These are phyloP conservation scores for Botrytis cinerea DNA, from an alignment of 2,329 filamentous ascomycete species.

Conservation along the genomic window DNA sequence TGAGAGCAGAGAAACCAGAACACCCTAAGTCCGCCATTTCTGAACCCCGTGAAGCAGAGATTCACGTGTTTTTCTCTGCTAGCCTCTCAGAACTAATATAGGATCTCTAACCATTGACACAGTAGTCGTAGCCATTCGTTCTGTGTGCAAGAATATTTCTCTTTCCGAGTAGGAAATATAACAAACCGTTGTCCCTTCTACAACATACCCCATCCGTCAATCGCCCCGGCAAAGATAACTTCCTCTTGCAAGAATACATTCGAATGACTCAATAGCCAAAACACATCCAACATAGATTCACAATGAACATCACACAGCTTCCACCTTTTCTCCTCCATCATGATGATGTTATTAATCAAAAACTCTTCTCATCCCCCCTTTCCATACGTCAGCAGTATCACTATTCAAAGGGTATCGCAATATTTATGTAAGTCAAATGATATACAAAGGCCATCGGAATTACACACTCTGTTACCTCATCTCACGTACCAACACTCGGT, in stretches of 20 bases:
- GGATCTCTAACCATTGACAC: background rate
- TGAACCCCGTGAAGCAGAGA: background rate
- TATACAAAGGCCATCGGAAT: background rate
- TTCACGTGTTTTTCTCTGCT: background rate
- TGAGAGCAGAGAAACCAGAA: background rate
- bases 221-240: background rate
- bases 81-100: background rate
- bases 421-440: background rate
- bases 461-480: background rate
- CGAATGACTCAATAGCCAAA: background rate
- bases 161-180: background rate
- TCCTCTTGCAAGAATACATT: background rate
- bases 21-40: background rate
- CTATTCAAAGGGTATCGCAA: background rate
- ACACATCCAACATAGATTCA: background rate
- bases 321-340: too few relatives aligned
- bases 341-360: background rate
- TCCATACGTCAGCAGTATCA: background rate
- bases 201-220: background rate
- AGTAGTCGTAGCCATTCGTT: background rate
- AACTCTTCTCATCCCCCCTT: background rate
- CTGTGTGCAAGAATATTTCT: background rate
- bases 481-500: background rate
- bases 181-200: too few relatives aligned
- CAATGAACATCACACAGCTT: background rate